Evolutionary conservation across 2,329 filamentous ascomycete species (phyloP).

Genomic region (Cladosporium austrohemisphaericum): DNA sequence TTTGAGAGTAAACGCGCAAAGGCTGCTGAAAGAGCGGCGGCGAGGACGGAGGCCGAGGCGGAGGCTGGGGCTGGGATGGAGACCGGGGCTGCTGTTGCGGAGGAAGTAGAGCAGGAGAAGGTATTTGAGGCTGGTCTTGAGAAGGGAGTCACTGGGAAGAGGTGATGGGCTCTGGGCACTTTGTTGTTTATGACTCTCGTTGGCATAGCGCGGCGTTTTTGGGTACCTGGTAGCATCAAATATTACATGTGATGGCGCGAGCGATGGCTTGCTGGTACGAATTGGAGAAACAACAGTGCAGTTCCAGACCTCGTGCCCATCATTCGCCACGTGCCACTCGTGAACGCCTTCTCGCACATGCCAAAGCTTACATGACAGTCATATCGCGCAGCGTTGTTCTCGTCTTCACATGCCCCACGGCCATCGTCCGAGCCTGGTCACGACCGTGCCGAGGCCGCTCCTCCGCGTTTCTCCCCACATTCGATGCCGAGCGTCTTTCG

Average conservation of each 20-base stretch:
- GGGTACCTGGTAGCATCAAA: background rate
- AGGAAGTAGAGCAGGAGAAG: slow-evolving; percentile 25
- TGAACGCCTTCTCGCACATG: too few species aligned
- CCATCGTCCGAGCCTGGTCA: background rate
- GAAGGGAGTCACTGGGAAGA: slow-evolving; percentile 15
- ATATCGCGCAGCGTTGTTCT: background rate
- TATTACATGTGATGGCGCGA: background rate
- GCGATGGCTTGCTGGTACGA: background rate
- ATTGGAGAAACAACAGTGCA: too few species aligned
- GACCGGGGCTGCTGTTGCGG: slow-evolving; percentile 36
- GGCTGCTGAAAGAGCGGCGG: slow-evolving; percentile 30
- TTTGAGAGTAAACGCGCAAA: slow-evolving; percentile 41
- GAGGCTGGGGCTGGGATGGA: slow-evolving; percentile 38
- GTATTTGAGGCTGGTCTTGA: slow-evolving; percentile 21
- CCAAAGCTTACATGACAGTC: background rate
- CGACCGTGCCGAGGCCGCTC: slow-evolving; percentile 6
- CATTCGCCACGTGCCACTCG: too few species aligned
- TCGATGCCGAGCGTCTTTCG: slow-evolving; percentile 10
- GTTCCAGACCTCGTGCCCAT: too few species aligned
- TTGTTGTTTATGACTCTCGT: background rate
- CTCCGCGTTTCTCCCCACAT: slow-evolving; percentile 4
- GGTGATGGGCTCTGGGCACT: background rate
- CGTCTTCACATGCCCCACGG: slow-evolving; percentile 10
- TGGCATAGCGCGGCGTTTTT: slow-evolving; percentile 10
- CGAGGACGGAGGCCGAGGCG: slow-evolving; percentile 26